Evolutionary conservation across 805 yeast species (phyloP).

Genomic region (Yarrowia deformans): DNA sequence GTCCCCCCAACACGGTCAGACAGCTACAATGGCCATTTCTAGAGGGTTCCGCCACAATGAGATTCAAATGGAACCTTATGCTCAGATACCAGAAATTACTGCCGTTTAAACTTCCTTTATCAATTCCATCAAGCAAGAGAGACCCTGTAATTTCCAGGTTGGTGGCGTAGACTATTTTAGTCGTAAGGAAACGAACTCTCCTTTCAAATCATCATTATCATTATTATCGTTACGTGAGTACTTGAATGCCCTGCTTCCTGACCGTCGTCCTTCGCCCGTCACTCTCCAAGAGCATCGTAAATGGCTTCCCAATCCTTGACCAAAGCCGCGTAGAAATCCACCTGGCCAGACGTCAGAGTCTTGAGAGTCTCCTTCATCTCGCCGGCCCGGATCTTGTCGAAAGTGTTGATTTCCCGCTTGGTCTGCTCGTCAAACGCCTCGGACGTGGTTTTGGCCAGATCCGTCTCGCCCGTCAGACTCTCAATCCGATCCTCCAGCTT

Average conservation of each 20-base stretch:
- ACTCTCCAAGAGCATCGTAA: slow-evolving; percentile 26
- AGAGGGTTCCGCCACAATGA: too few species aligned
- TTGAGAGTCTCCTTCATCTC: slow-evolving; percentile 78
- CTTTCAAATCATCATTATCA: not conserved
- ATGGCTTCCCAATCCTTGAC: slow-evolving; percentile 70
- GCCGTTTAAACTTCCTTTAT: not conserved
- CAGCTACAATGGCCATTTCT: too few species aligned
- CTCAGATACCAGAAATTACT: too few species aligned
- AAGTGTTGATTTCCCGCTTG: slow-evolving; percentile 64
- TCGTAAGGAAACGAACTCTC: too few species aligned
- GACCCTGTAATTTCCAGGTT: too few species aligned
- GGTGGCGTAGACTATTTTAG: not conserved
- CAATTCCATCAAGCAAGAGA: not conserved
- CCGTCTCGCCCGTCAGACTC: slow-evolving; percentile 59
- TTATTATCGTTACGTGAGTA: slow-evolving; percentile 16
- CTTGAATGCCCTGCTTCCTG: not conserved
- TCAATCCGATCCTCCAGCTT: slow-evolving; percentile 60
- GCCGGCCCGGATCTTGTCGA: slow-evolving; percentile 78
- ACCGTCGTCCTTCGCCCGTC: not conserved
- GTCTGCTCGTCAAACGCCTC: slow-evolving; percentile 65
- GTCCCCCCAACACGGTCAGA: too few species aligned
- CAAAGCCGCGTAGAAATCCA: slow-evolving; percentile 71
- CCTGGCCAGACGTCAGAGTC: slow-evolving; percentile 77
- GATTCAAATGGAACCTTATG: too few species aligned
- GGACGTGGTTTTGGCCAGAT: slow-evolving; percentile 58